A percentile compares a stretch with the other conserved stretches of the same genome.
Evolutionary conservation across 208 protist genomes (phyloP).

Genomic region (Phytomonas francai): DNA sequence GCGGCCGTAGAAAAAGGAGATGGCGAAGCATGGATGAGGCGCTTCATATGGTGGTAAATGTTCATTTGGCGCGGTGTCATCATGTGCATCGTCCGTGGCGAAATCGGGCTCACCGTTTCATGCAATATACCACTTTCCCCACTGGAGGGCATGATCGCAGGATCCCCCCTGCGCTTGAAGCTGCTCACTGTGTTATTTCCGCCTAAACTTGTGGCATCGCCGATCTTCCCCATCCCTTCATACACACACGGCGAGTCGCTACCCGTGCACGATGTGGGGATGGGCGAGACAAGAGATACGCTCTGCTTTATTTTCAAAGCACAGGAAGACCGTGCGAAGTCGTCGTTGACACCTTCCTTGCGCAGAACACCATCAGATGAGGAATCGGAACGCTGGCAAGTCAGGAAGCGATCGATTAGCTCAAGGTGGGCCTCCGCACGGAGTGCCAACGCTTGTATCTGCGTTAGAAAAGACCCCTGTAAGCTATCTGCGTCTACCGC

Average conservation of each 20-base stretch:
- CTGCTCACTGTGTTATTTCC: not conserved
- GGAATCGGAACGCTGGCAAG: not conserved
- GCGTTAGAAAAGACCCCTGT: not conserved
- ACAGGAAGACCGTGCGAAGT: not conserved
- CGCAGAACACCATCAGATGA: not conserved
- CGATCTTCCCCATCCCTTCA: not conserved
- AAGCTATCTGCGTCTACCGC: not conserved
- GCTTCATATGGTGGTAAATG: not conserved
- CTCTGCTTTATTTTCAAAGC: not conserved
- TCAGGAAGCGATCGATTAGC: not conserved
- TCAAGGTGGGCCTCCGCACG: not conserved
- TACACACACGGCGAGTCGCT: not conserved
- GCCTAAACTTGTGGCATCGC: not conserved
- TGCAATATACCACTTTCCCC: not conserved
- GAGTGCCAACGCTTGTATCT: not conserved
- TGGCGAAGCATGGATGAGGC: not conserved
- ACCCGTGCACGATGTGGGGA: not conserved
- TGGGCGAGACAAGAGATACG: not conserved
- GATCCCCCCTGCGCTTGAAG: not conserved
- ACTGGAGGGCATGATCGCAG: not conserved
- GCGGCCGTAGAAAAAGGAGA: not conserved
- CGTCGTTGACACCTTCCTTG: not conserved
- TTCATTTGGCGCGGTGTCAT: not conserved
- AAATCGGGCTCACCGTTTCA: not conserved
- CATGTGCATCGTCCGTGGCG: not conserved